Evolutionary conservation across 257 asterid species (phyloP).

Genomic region (Verbena officinalis): DNA sequence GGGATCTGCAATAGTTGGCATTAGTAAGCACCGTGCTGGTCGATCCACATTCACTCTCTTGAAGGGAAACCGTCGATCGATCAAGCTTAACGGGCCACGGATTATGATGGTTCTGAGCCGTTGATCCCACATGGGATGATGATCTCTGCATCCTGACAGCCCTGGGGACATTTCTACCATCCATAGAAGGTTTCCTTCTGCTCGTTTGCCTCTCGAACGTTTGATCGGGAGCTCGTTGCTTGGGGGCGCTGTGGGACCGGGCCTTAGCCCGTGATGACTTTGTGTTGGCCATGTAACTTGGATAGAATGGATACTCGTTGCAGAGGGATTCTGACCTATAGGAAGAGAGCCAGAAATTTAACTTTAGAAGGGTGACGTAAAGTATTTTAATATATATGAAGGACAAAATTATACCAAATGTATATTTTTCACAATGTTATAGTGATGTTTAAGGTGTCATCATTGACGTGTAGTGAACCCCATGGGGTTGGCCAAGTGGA

Average conservation of each 20-base stretch:
- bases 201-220: slow-evolving; percentile 55
- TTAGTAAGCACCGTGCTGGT: slow-evolving; percentile 69
- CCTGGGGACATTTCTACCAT: slow-evolving; percentile 63
- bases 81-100: slow-evolving; percentile 97
- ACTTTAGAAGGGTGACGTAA: no score
- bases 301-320: slow-evolving; percentile 55
- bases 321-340: slow-evolving; percentile 45
- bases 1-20: slow-evolving; percentile 73
- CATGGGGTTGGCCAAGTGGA: no score
- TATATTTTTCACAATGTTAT: no score
- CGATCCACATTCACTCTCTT: slow-evolving; percentile 91
- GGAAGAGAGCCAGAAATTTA: no score
- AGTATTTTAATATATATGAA: no score
- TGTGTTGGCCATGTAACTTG: slow-evolving; percentile 67
- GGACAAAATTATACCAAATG: no score
- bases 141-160: slow-evolving; percentile 93
- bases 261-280: slow-evolving; percentile 67
- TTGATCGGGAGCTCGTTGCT: slow-evolving; percentile 53
- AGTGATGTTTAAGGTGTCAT: no score
- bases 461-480: no score
- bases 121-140: slow-evolving; percentile 76
- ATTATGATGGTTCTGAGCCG: slow-evolving; percentile 60
- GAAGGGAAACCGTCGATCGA: slow-evolving; percentile 65
- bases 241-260: slow-evolving; percentile 74
- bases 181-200: slow-evolving; percentile 53